Conservation (phyloP, 169 alveolate genomes). For the Eimeria necatrix region DNA sequence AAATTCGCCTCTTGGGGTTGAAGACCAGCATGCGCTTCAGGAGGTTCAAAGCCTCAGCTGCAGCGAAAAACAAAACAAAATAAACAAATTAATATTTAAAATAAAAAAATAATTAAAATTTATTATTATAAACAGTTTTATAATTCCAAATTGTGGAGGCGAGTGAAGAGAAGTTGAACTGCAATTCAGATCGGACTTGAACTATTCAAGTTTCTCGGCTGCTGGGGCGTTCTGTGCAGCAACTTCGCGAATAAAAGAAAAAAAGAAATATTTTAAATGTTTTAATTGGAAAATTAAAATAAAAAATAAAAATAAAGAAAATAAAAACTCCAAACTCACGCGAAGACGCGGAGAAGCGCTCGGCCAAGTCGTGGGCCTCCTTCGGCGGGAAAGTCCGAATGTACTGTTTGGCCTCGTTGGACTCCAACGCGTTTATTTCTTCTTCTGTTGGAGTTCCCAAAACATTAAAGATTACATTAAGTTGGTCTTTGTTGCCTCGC, state of each 20-base stretch:
- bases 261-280: no score
- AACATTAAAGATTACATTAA: conserved; percentile 97
- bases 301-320: no score
- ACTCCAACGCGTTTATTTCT: conserved; percentile 92
- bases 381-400: conserved; percentile 90
- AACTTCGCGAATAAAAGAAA: no score
- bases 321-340: conserved; percentile 41
- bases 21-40: conserved; percentile 95
- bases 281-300: no score
- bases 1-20: conserved; percentile 95
- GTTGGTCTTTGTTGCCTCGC: conserved; percentile 95
- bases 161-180: no score
- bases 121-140: background rate
- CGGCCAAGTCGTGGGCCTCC: conserved; percentile 87
- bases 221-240: no score
- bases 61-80: background rate
- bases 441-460: conserved; percentile 98
- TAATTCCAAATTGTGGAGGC: no score
- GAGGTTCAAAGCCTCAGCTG: conserved; percentile 93
- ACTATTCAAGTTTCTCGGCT: no score
- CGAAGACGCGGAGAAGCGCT: conserved; percentile 92
- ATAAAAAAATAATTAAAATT: no score
- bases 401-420: conserved; percentile 92
- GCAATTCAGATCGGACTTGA: no score
- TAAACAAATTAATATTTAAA: background rate